Percentiles rank a stretch among this genome's conserved stretches.
phyloP scores from a whole-genome alignment of 2,329 filamentous ascomycete genomes.

The Trichophyton schoenleinii region DNA sequence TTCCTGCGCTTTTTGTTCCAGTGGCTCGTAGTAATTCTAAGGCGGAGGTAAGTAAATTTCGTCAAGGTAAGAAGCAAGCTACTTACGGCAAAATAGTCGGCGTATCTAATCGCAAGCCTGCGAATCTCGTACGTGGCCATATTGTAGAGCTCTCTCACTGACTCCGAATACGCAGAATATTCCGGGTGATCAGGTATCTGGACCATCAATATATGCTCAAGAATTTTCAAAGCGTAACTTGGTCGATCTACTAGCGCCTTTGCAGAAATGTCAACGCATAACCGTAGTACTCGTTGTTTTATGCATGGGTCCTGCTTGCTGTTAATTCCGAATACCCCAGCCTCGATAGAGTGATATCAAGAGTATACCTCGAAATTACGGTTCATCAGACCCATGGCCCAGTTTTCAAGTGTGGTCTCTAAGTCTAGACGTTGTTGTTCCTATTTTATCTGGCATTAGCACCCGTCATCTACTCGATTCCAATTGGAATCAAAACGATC shows the following conservation, averaged over 20 bases:
- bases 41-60: conserved; percentile 13
- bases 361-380: conserved; percentile 27
- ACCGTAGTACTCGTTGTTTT: conserved; percentile 65
- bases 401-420: conserved; percentile 29
- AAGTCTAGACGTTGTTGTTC: conserved; percentile 28
- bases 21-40: conserved; percentile 70
- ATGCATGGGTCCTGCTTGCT: conserved; percentile 59
- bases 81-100: conserved; percentile 68
- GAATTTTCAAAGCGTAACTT: conserved; percentile 71
- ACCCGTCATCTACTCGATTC: background rate
- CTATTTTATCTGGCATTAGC: conserved; percentile 12
- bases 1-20: conserved; percentile 71
- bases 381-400: conserved; percentile 31
- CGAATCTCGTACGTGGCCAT: conserved; percentile 81
- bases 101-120: conserved; percentile 76
- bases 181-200: conserved; percentile 61
- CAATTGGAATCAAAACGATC: background rate
- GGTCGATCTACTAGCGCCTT: conserved; percentile 65
- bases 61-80: background rate
- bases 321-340: conserved; percentile 7
- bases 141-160: conserved; percentile 75
- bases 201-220: conserved; percentile 82
- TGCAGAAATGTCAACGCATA: conserved; percentile 74
- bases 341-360: background rate
- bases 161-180: conserved; percentile 65